A percentile compares a stretch with the other conserved stretches of the same genome.
phyloP scores from a whole-genome alignment of 202 grass and related monocot genomes.

The Elaeis oleifera region DNA sequence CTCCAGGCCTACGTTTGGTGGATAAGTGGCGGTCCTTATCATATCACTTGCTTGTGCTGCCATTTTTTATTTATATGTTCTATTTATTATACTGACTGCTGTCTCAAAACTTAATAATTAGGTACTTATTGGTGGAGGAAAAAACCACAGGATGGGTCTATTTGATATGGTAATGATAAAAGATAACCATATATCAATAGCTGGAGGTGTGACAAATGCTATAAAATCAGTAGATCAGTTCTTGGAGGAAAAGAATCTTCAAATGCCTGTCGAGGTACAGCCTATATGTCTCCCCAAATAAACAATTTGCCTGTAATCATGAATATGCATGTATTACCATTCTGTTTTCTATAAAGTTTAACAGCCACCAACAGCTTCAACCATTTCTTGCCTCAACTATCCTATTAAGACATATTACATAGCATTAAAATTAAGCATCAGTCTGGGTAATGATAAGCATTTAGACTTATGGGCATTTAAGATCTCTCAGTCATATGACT shows the following conservation, averaged over 20 bases:
- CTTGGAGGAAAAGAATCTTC: slow-evolving; percentile 53
- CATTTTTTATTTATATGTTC: slow-evolving; percentile 7
- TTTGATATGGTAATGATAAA: slow-evolving; percentile 99
- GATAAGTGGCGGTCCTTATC: slow-evolving; percentile 86
- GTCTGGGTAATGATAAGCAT: too few species aligned
- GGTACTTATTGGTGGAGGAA: slow-evolving; percentile 89
- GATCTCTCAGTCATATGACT: too few species aligned
- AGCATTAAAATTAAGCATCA: too few species aligned
- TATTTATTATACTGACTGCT: not conserved
- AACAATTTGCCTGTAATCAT: too few species aligned
- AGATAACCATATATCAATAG: slow-evolving; percentile 96
- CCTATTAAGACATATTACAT: too few species aligned
- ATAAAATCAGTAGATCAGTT: slow-evolving; percentile 76
- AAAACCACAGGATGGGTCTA: slow-evolving; percentile 92
- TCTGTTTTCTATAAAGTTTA: too few species aligned
- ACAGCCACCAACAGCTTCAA: too few species aligned
- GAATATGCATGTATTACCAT: too few species aligned
- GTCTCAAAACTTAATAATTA: slow-evolving; percentile 14
- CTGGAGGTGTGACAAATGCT: slow-evolving; percentile 74
- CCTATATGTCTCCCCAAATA: not conserved
- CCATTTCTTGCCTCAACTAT: too few species aligned
- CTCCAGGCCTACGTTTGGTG: slow-evolving; percentile 75
- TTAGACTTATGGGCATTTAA: too few species aligned
- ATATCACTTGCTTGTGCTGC: slow-evolving; percentile 4
- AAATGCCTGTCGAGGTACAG: slow-evolving; percentile 81